phyloP scores from a whole-genome alignment of 2,329 filamentous ascomycete species.

The Clarireedia paspali region DNA sequence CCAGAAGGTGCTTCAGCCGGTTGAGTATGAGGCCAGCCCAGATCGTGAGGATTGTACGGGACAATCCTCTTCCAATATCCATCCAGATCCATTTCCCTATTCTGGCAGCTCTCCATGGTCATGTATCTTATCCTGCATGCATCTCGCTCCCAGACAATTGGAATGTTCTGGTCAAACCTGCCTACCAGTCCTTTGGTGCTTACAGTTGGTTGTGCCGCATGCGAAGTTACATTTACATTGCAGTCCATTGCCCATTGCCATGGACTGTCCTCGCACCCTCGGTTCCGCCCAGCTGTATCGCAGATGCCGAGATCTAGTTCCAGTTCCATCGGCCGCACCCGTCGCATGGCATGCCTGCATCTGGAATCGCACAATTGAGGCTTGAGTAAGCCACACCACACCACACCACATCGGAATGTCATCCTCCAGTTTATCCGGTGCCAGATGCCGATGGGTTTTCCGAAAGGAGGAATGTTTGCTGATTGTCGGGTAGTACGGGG shows the following conservation, averaged over 20 bases:
- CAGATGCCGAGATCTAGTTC: background rate
- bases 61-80: background rate
- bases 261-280: background rate
- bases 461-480: background rate
- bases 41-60: background rate
- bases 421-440: background rate
- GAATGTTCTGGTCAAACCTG: background rate
- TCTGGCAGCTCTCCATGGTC: background rate
- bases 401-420: background rate
- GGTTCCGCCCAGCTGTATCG: background rate
- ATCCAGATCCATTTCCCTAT: background rate
- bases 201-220: background rate
- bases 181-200: background rate
- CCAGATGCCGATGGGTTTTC: background rate
- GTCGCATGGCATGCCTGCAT: background rate
- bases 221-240: too few relatives aligned
- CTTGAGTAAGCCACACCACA: conserved; percentile 5
- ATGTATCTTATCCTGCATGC: background rate
- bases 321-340: background rate
- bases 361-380: background rate
- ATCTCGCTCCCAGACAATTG: background rate
- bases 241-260: too few relatives aligned
- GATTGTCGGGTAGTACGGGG: background rate
- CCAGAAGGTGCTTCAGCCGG: background rate
- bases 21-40: background rate